Percentiles rank a stretch among this genome's conserved stretches.
phyloP scores from a whole-genome alignment of 2,329 filamentous ascomycete species.

The Fusarium avenaceum region DNA sequence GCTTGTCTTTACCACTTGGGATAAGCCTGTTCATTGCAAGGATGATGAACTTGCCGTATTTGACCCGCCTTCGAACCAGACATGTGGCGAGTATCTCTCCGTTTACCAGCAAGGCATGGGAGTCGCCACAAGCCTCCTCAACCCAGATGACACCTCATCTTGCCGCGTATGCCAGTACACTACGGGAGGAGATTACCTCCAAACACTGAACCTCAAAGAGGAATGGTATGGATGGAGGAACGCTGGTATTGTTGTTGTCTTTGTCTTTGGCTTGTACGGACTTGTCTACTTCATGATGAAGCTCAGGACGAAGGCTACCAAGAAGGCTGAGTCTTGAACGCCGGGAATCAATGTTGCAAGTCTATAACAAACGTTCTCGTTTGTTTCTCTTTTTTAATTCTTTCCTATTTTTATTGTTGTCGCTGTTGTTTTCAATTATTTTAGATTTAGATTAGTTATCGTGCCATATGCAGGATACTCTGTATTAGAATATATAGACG shows the following conservation, averaged over 20 bases:
- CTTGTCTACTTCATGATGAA: slow-evolving; percentile 63
- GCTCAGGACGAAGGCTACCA: slow-evolving; percentile 62
- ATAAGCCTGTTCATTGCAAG: slow-evolving; percentile 61
- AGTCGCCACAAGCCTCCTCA: slow-evolving; percentile 65
- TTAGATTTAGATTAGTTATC: too few relatives aligned
- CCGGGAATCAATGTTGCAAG: too few relatives aligned
- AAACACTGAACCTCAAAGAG: slow-evolving; percentile 69
- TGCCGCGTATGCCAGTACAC: slow-evolving; percentile 74
- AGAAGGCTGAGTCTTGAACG: slow-evolving; percentile 56
- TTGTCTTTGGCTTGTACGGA: slow-evolving; percentile 66
- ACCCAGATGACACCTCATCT: slow-evolving; percentile 66
- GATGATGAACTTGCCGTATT: slow-evolving; percentile 66
- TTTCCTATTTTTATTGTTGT: too few relatives aligned
- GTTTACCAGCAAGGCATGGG: slow-evolving; percentile 58
- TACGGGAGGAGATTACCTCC: slow-evolving; percentile 70
- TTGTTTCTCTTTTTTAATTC: too few relatives aligned
- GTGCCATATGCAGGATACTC: too few relatives aligned
- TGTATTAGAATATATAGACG: too few relatives aligned
- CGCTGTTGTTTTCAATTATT: too few relatives aligned
- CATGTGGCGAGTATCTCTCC: slow-evolving; percentile 70
- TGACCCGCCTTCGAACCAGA: slow-evolving; percentile 63
- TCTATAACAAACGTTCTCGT: too few relatives aligned
- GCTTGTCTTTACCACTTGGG: slow-evolving; percentile 66
- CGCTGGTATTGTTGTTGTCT: slow-evolving; percentile 69
- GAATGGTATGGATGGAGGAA: slow-evolving; percentile 77